Conservation (phyloP, 306 rosid species). For the Vigna angularis region DNA sequence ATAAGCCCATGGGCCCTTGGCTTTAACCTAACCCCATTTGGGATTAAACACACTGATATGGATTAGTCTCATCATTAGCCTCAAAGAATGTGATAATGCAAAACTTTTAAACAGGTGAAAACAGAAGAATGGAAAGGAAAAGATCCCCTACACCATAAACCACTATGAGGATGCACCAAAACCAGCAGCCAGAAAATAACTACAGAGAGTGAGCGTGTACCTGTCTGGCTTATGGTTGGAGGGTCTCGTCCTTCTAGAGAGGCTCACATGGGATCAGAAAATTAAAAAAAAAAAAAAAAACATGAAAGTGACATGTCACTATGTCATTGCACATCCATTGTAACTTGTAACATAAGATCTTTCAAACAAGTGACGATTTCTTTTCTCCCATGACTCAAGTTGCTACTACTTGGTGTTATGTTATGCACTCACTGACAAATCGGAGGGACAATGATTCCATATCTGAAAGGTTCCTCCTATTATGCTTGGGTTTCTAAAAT, state of each 20-base stretch:
- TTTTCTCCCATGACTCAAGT: constrained; percentile 20
- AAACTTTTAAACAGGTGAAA: constrained; percentile 20
- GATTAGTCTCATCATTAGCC: constrained; percentile 44
- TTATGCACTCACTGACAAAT: constrained; percentile 28
- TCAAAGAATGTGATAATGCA: constrained; percentile 19
- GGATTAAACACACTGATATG: constrained; percentile 34
- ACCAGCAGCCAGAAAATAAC: constrained; percentile 51
- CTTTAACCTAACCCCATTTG: constrained; percentile 55
- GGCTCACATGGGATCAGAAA: constrained; percentile 76
- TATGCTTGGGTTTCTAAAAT: constrained; percentile 37
- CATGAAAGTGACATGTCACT: constrained; percentile 56
- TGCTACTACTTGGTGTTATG: constrained; percentile 21
- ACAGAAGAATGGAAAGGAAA: constrained; percentile 4
- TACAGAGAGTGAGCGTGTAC: constrained; percentile 41
- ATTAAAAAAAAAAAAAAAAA: constrained; percentile 25
- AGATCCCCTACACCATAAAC: constrained; percentile 36
- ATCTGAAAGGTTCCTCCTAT: constrained; percentile 45
- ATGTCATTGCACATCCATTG: constrained; percentile 41
- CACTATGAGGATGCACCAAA: constrained; percentile 42
- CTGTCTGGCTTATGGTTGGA: constrained; percentile 58
- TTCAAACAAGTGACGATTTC: constrained; percentile 30
- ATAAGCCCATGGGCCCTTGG: constrained; percentile 46
- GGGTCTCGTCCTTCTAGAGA: constrained; percentile 63
- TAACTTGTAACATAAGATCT: constrained; percentile 14
- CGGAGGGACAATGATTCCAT: constrained; percentile 51